Base-by-base conservation (phyloP, 116 monocot species). In the Phalaenopsis hybrid region DNA sequence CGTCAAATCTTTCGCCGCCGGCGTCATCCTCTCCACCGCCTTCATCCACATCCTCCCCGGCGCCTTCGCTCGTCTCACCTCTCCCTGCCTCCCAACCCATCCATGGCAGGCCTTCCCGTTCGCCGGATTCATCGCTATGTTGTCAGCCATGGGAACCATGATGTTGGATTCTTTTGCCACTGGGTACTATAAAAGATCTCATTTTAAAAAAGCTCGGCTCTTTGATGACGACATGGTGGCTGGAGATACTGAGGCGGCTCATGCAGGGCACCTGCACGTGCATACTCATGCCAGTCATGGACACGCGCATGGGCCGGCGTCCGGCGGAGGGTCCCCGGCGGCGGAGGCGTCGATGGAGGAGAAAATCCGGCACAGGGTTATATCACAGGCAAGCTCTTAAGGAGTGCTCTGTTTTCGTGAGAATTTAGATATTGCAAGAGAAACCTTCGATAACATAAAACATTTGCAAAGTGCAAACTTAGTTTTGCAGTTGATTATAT, bases 21-120 rank as follows among this genome's bases (percentile, higher is more conserved):
- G 95, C 2, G 91, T 92, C 16, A 95, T 95, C 78, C 86, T 95
- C 8, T 85, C 89, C 50, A 92, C 93, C 3, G 92, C 89, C 15
- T 81, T 89, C 84, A 81, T 95, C 68, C 95, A 95, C 81, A 87
- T 95, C 25, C 85, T 95, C n/a, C 92, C 92, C 6, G 92, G 88
- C 74, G 82, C 92, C 5, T 89, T 92, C 77, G 77, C 82, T 0
- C 44, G 79, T 57, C 79, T 95, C 52, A 79, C 76, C 4, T 92
- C 92, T 0, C 85, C 85, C 37, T 95, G 95, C 83, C 76, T 95
- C 2, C 79, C 81, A 18, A 78, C 79, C 44, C 51, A 61, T 5
- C 95, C 95, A 0, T 89, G 93, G 93, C 79, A 18, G 0, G 8
- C 16, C 57, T 95, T 95, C 84, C 91, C 91, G 6, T 95, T 95